Evolutionary conservation across 225 moss, liverwort and hornwort genomes (phyloP), one percentile per base, ranked within the genome.

Genomic region (Polytrichum commune): DNA sequence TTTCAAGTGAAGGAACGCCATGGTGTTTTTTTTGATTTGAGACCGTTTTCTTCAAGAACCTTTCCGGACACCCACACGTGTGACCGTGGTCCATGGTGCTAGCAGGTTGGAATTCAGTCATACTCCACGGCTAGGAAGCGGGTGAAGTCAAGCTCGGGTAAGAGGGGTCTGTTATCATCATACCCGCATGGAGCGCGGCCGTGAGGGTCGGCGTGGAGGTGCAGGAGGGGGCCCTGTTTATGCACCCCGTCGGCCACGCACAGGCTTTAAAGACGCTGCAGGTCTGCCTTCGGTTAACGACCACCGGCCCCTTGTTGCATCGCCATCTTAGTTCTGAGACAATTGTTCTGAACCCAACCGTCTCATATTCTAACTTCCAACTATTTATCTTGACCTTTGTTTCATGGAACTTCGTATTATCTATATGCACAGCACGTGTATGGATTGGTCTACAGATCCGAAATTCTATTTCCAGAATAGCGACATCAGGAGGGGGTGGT

Each of bases 211-310:
- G 56, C 85, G 90, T 25, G 87, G 86, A 61, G 81, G 79, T 71
- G 77, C 55, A 71, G 89, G 87, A 16, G 84, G 75, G 18, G 89
- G 81, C 16, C 71, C 78, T 22, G 76, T 90, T 9, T 80, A 84
- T 26, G 89, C 92, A 72, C 82, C 85, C 60, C 85, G 89, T 18
- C 90, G 92, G 55, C 92, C 92, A 19, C 92, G 92, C 57, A 86
- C 88, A n/a, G 90, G 92, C 55, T 88, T 90, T 38, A 92, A 88
- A 81, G 92, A 92, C 65, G 68, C 78, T 53, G 61, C 85, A 92
- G 92, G 92, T 92, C 35, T 69, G 75, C 70, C 69, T 28, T 64
- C 23, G 54, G 71, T 30, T n/a, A 64, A 56, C 29, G 32, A 53
- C 69, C 66, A 35, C 29, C 53, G 29, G 28, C 35, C 62, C 58